phyloP scores from a whole-genome alignment of 192 early-diverging fungal species.

The Coemansia sp. region DNA sequence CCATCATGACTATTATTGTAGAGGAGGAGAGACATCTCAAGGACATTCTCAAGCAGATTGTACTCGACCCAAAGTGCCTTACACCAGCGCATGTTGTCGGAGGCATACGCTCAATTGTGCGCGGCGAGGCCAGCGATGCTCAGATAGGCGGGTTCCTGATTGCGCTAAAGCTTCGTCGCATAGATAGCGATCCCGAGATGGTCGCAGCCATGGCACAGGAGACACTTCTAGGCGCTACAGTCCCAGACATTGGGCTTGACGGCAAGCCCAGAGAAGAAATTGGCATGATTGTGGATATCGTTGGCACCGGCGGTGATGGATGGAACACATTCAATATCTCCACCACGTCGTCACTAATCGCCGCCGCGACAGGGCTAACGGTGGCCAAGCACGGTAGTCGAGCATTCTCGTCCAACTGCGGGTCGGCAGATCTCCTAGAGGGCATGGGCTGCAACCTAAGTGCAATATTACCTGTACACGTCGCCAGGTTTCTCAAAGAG shows the following conservation, averaged over 20 bases:
- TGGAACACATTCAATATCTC: conserved; percentile 97
- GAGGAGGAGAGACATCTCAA: conserved; percentile 29
- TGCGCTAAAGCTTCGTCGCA: conserved; percentile 65
- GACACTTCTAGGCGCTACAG: conserved; percentile 68
- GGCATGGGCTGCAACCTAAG: conserved; percentile 72
- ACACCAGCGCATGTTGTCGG: conserved; percentile 58
- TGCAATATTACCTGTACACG: conserved; percentile 63
- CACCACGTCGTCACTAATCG: conserved; percentile 87
- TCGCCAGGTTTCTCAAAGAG: conserved; percentile 62
- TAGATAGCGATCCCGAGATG: conserved; percentile 72
- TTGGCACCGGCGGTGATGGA: conserved; percentile 98
- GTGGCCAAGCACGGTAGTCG: conserved; percentile 97
- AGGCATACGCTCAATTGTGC: conserved; percentile 76
- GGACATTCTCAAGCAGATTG: conserved; percentile 66
- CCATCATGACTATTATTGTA: not conserved
- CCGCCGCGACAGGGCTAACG: conserved; percentile 84
- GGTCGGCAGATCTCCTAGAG: conserved; percentile 94
- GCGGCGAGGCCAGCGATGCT: conserved; percentile 69
- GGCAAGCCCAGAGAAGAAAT: conserved; percentile 37
- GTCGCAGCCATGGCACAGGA: conserved; percentile 77
- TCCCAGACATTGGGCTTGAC: conserved; percentile 56
- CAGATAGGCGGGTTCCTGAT: conserved; percentile 90
- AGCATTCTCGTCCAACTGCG: conserved; percentile 84
- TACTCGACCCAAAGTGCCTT: conserved; percentile 62
- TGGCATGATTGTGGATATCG: conserved; percentile 76